A percentile compares a stretch with the other conserved stretches of the same genome.
Evolutionary conservation across 2,329 filamentous ascomycete genomes (phyloP).

Genomic region (Parascedosporium putredinis): DNA sequence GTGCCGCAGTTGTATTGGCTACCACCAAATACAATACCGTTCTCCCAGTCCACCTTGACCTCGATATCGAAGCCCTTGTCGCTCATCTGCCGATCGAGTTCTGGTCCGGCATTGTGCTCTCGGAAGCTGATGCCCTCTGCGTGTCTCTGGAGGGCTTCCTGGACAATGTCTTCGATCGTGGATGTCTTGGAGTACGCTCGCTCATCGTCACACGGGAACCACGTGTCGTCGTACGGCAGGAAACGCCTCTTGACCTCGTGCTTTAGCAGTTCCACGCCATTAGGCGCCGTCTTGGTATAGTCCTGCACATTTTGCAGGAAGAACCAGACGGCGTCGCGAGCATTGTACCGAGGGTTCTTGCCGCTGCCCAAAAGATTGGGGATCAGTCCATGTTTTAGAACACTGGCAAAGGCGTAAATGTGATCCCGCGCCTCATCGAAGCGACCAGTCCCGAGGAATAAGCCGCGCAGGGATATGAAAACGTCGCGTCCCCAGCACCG

Average conservation of each 20-base stretch:
- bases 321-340: slow-evolving; percentile 95
- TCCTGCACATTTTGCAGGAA: slow-evolving; percentile 94
- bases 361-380: slow-evolving; percentile 86
- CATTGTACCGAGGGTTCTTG: slow-evolving; percentile 83
- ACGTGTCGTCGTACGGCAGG: slow-evolving; percentile 89
- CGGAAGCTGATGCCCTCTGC: slow-evolving; percentile 84
- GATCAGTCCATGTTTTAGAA: slow-evolving; percentile 97
- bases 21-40: slow-evolving; percentile 82
- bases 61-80: slow-evolving; percentile 86
- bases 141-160: slow-evolving; percentile 87
- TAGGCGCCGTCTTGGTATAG: slow-evolving; percentile 70
- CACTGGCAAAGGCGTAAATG: slow-evolving; percentile 87
- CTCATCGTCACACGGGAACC: slow-evolving; percentile 72
- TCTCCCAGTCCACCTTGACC: slow-evolving; percentile 78
- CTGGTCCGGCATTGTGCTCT: slow-evolving; percentile 84
- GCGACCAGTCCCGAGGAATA: slow-evolving; percentile 84
- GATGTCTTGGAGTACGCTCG: slow-evolving; percentile 79
- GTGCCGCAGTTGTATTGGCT: slow-evolving; percentile 94
- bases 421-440: slow-evolving; percentile 87
- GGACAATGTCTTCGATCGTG: slow-evolving; percentile 78
- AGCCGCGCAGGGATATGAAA: slow-evolving; percentile 85
- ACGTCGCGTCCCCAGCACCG: slow-evolving; percentile 96
- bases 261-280: slow-evolving; percentile 63
- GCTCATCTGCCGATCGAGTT: slow-evolving; percentile 87
- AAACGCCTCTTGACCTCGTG: slow-evolving; percentile 76